Evolutionary conservation across 352 stramenopile genomes (phyloP), one percentile per base, ranked within the genome.

Genomic region (Phytophthora megakarya): DNA sequence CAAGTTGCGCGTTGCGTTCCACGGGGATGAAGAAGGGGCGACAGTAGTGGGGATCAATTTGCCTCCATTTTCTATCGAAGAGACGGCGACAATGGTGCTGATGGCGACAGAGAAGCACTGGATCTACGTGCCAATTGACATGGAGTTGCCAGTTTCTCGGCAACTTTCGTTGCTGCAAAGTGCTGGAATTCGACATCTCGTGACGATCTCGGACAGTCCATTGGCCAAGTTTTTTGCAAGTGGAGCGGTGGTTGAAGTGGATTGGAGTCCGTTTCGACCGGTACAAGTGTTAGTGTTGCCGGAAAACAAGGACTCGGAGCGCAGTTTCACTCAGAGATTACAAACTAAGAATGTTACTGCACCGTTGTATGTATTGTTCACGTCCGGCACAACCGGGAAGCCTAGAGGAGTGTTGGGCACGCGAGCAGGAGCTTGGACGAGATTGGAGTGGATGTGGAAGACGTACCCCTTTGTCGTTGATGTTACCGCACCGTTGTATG

Each of bases 291-390:
- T 72, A 9, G 2, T 19, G 18, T 50, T 72, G 12, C 11, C 50
- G 30, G 38, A 33, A 10, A 43, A 3, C 12, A 16, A 67, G 5
- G 15, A 54, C 0, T 54, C 38, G 7, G 22, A 50, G 9, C 22
- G 26, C 44, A 37, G 54, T 7, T 49, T 22, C 0, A 56, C 21
- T 40, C 38, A 18, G 15, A 60, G 32, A 28, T 6, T 55, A 25
- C 26, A 45, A n/a, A 37, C 1, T 23, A 18, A 32, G 16, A 32
- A 0, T 45, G 53, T n/a, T n/a, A n/a, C 30, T 39, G 39, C 42
- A 18, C 74, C 81, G 12, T 30, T 90, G 40, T 88, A 90, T 47
- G 60, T 90, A 26, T 33, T 90, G 18, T 86, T 73, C 50, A 90
- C 81, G 7, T 90, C 81, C 16, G 81, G 81, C 2, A 81, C 81